These are phyloP conservation scores for Citrus sp. DNA, from an alignment of 345 rosid genomes.

Conservation along the genomic window DNA sequence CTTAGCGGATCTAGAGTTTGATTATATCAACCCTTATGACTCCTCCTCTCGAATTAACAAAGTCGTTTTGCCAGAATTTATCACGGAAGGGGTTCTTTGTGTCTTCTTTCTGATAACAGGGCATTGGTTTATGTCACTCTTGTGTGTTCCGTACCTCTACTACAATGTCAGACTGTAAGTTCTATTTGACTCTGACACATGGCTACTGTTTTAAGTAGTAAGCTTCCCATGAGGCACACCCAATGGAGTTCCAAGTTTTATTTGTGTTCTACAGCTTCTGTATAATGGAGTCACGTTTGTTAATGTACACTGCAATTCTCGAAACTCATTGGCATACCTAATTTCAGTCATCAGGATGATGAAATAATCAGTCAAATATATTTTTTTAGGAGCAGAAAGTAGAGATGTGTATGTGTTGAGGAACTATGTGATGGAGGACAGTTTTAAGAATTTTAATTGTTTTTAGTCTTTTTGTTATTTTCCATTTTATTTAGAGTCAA, in stretches of 20 bases:
- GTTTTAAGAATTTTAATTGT: no score
- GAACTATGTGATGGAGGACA: no score
- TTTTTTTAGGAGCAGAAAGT: neutral
- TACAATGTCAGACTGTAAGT: conserved; percentile 63
- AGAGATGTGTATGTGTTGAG: neutral
- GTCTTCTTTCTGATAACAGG: conserved; percentile 53
- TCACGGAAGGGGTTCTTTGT: conserved; percentile 50
- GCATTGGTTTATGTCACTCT: conserved; percentile 63
- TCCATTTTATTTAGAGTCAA: no score
- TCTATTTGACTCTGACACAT: neutral
- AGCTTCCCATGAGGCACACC: neutral
- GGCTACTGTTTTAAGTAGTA: neutral
- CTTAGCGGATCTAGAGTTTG: conserved; percentile 75
- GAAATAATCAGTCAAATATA: neutral
- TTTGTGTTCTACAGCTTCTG: neutral
- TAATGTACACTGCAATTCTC: neutral
- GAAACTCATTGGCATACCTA: neutral
- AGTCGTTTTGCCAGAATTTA: conserved; percentile 54
- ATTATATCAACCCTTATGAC: conserved; percentile 74
- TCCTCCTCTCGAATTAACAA: conserved; percentile 62
- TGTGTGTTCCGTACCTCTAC: conserved; percentile 57
- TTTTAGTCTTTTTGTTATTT: no score
- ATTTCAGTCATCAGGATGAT: neutral
- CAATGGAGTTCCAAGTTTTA: neutral
- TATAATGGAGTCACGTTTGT: neutral